Percentiles rank a stretch among this genome's conserved stretches.
phyloP scores from a whole-genome alignment of 495 filamentous ascomycete genomes.

The Tuber brumale region DNA sequence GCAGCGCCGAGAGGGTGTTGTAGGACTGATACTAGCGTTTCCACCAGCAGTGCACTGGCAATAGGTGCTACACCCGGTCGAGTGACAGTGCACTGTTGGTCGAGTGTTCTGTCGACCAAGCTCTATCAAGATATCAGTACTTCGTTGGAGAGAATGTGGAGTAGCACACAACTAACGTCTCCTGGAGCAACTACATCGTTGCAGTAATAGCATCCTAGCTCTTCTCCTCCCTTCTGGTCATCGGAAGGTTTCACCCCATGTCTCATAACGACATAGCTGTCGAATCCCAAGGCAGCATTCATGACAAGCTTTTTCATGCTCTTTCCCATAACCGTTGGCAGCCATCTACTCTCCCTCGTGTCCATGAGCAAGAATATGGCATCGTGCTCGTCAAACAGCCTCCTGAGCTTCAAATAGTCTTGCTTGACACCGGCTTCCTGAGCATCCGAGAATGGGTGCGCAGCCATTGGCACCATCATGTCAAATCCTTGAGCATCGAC shows the following conservation, averaged over 20 bases:
- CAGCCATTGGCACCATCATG: slow-evolving; percentile 88
- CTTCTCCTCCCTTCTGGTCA: slow-evolving; percentile 46
- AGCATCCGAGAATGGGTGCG: slow-evolving; percentile 69
- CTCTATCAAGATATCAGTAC: slow-evolving; percentile 60
- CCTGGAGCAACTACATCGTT: slow-evolving; percentile 94
- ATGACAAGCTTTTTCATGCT: slow-evolving; percentile 86
- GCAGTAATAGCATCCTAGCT: slow-evolving; percentile 95
- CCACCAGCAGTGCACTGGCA: slow-evolving; percentile 86
- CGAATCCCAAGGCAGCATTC: slow-evolving; percentile 93
- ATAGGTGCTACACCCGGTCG: slow-evolving; percentile 86
- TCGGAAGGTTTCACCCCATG: slow-evolving; percentile 59
- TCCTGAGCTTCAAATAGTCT: slow-evolving; percentile 68
- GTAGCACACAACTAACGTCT: slow-evolving; percentile 60
- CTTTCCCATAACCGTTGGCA: slow-evolving; percentile 97
- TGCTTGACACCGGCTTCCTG: slow-evolving; percentile 53
- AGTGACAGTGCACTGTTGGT: slow-evolving; percentile 97
- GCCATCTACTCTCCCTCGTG: slow-evolving; percentile 86
- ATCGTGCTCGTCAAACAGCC: slow-evolving; percentile 79
- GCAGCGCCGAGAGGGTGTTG: slow-evolving; percentile 62
- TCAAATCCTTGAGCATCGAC: slow-evolving; percentile 71
- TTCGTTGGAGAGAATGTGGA: slow-evolving; percentile 6
- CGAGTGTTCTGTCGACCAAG: slow-evolving; percentile 83
- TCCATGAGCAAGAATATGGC: slow-evolving; percentile 95
- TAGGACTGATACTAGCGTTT: slow-evolving; percentile 76
- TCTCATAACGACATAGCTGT: slow-evolving; percentile 94